These are phyloP conservation scores for Leccinellum albellum DNA, from an alignment of 768 basidiomycete genomes.

Conservation along the genomic window DNA sequence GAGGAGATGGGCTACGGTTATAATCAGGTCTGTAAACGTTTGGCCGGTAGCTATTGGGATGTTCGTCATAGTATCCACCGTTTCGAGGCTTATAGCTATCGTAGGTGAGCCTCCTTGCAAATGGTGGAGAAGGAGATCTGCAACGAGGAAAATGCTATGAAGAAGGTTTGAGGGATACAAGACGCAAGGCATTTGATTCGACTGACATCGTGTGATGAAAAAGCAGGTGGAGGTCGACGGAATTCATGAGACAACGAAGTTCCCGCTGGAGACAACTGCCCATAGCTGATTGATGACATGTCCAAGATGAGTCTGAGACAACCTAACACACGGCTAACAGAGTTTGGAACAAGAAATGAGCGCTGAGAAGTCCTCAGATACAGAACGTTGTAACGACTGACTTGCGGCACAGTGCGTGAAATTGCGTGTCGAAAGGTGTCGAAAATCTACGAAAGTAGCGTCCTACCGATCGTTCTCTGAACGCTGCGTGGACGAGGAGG, in stretches of 20 bases:
- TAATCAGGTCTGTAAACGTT: slow-evolving; percentile 35
- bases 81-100: slow-evolving; percentile 50
- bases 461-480: slow-evolving; percentile 10
- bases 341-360: slow-evolving; percentile 3
- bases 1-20: slow-evolving; percentile 51
- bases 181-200: slow-evolving; percentile 16
- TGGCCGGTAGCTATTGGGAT: slow-evolving; percentile 43
- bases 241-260: slow-evolving; percentile 25
- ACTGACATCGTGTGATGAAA: slow-evolving; percentile 33
- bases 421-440: slow-evolving; percentile 1
- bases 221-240: slow-evolving; percentile 25
- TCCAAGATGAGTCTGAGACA: slow-evolving; percentile 3
- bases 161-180: slow-evolving; percentile 19
- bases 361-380: slow-evolving; percentile 3
- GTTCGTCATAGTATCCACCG: slow-evolving; percentile 37
- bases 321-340: slow-evolving; percentile 4
- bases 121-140: slow-evolving; percentile 48
- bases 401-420: slow-evolving; percentile 3
- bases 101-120: slow-evolving; percentile 43
- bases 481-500: slow-evolving; percentile 9
- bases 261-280: slow-evolving; percentile 24
- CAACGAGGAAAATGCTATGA: slow-evolving; percentile 34
- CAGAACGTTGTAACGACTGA: neutral
- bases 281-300: slow-evolving; percentile 29
- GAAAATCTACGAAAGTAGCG: neutral